Conservation (phyloP, 768 basidiomycete genomes). For the Serpula lacrymans region DNA sequence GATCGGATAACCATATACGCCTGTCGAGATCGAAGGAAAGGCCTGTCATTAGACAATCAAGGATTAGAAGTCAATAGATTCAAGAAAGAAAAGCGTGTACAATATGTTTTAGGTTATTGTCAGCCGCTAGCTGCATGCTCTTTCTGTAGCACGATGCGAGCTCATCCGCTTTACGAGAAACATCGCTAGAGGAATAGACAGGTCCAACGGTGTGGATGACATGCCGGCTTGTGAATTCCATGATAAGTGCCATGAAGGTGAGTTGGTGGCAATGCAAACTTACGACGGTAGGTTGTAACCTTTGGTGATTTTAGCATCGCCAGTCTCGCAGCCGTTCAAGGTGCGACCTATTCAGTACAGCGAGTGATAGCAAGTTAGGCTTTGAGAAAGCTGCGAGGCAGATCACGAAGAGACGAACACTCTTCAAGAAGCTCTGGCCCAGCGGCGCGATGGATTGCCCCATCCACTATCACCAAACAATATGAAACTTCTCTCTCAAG, state of each 20-base stretch:
- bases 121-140: slow-evolving; percentile 59
- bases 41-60: slow-evolving; percentile 46
- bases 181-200: slow-evolving; percentile 43
- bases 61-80: background rate
- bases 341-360: slow-evolving; percentile 65
- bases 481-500: no score
- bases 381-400: slow-evolving; percentile 3
- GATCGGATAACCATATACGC: slow-evolving; percentile 76
- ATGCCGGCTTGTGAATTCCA: slow-evolving; percentile 44
- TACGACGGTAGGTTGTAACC: slow-evolving; percentile 78
- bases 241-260: background rate
- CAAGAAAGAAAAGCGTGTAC: slow-evolving; percentile 37
- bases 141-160: slow-evolving; percentile 67
- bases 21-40: slow-evolving; percentile 80
- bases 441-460: slow-evolving; percentile 77
- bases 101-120: slow-evolving; percentile 59
- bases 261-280: slow-evolving; percentile 24
- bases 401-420: slow-evolving; percentile 43
- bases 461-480: slow-evolving; percentile 56
- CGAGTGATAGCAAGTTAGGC: no score
- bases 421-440: slow-evolving; percentile 62
- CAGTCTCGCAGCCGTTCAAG: slow-evolving; percentile 66
- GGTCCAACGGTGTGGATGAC: slow-evolving; percentile 86
- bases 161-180: slow-evolving; percentile 44
- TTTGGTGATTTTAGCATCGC: slow-evolving; percentile 74